A percentile compares a stretch with the other conserved stretches of the same genome.
These are phyloP conservation scores for Hordeum vulgare DNA, from an alignment of 176 grass and related monocot genomes.

Conservation along the genomic window DNA sequence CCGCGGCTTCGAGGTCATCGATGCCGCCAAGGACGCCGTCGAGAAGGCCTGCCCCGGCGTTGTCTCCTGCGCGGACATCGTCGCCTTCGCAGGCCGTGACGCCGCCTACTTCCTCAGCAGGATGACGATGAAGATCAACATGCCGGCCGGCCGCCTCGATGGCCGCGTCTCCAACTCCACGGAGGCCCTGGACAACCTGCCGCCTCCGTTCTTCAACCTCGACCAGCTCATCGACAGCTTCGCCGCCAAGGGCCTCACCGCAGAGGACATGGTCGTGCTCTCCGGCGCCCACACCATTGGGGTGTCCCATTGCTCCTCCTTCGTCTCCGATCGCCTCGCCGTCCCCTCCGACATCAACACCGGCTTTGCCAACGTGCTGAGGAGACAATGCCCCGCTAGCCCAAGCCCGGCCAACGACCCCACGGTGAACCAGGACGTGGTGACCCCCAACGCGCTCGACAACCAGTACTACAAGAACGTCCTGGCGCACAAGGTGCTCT, in stretches of 20 bases:
- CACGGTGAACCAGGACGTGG: not conserved
- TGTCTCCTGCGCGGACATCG: constrained; percentile 42
- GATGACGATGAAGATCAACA: not conserved
- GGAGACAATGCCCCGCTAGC: not conserved
- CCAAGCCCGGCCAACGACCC: not conserved
- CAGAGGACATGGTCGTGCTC: not conserved
- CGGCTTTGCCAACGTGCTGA: not conserved
- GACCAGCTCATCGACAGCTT: not conserved
- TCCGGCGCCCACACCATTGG: not conserved
- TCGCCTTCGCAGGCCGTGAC: constrained; percentile 30
- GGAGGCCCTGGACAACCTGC: constrained; percentile 21
- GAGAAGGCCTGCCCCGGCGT: constrained; percentile 18
- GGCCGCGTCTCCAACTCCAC: not conserved
- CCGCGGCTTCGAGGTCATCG: not conserved
- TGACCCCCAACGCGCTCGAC: not conserved
- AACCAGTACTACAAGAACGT: not conserved
- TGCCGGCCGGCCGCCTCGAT: not conserved
- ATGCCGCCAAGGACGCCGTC: not conserved
- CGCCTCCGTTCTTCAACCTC: constrained; percentile 3
- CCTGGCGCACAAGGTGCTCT: not conserved
- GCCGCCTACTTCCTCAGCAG: not conserved
- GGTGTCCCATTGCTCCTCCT: not conserved
- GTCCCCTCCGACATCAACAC: constrained; percentile 13
- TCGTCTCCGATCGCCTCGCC: constrained; percentile 1
- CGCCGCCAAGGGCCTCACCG: not conserved